Evolutionary conservation across 495 filamentous ascomycete species (phyloP), one percentile per base, ranked within the genome.

Genomic region (Talaromyces borbonicus): DNA sequence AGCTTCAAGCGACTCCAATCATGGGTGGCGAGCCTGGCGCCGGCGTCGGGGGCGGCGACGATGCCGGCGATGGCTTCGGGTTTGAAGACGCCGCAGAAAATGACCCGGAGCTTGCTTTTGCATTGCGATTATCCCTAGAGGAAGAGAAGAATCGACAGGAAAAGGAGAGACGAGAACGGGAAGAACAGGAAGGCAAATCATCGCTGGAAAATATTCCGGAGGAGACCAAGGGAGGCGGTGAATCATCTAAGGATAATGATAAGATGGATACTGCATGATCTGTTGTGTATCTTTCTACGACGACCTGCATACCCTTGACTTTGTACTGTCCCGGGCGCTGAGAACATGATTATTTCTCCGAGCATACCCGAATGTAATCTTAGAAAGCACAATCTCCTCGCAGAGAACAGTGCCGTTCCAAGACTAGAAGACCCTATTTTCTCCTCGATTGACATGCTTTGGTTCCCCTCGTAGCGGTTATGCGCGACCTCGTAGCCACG

Each of bases 111-210:
- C 61, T 98, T 60, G 92, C 92, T 2, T 75, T 98, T 46, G 92
- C 93, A n/a, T 71, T 98, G 59, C 79, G 92, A 49, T 90, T 99
- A 85, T 94, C 87, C 59, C 84, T 93, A 77, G 93, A 99, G 62
- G 93, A 97, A 58, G 92, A 94, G 73, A 93, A 92, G 74, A 87
- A 85, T 49, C 71, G 92, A 56, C 79, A 92, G 63, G 90, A 94
- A 56, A 85, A 84, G 67, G 77, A 81, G 53, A 85, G 83, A 59
- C 79, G 79, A 50, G 86, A 87, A 27, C 74, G 80, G 47, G 84
- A 86, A 51, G 83, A 80, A 43, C 74, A 78, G 51, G 84, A 89
- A 61, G 72, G 73, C 35, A 82, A 79, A 65, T 73, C 69, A 33
- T 68, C 69, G 39, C 67, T 95, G 49, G 90, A 88, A 59, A 76